Percentiles rank a stretch among this genome's conserved stretches.
These are phyloP conservation scores for Phaffia rhodozyma DNA, from an alignment of 1,284 basidiomycete species.

Conservation along the genomic window DNA sequence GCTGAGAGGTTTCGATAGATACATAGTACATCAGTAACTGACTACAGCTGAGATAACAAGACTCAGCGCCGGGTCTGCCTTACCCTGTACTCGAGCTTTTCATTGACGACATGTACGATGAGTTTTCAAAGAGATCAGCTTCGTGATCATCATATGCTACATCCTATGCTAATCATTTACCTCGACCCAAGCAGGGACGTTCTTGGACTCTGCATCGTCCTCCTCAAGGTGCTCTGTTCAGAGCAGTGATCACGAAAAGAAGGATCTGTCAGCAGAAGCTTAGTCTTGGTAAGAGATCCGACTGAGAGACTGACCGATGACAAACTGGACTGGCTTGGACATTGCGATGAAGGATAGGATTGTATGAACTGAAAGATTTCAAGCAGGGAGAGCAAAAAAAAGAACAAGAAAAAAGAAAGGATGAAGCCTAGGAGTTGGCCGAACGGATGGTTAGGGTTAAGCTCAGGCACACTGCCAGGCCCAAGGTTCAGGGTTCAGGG, in stretches of 20 bases:
- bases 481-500: too few relatives aligned
- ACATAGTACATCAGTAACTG: too few relatives aligned
- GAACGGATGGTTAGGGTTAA: too few relatives aligned
- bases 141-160: not conserved
- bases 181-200: constrained; percentile 66
- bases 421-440: too few relatives aligned
- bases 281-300: too few relatives aligned
- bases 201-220: constrained; percentile 58
- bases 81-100: constrained; percentile 4
- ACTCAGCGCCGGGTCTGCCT: not conserved
- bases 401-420: too few relatives aligned
- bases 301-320: constrained; percentile 9
- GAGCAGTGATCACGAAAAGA: too few relatives aligned
- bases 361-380: too few relatives aligned
- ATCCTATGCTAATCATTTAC: not conserved
- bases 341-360: not conserved
- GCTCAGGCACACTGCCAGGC: too few relatives aligned
- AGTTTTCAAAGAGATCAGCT: not conserved
- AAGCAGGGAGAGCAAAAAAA: too few relatives aligned
- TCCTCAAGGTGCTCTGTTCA: constrained; percentile 84
- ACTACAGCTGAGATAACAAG: not conserved
- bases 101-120: not conserved
- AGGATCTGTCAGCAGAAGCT: not conserved
- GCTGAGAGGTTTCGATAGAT: constrained; percentile 38
- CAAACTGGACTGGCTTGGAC: constrained; percentile 10